Percentiles rank a stretch among this genome's conserved stretches.
phyloP scores from a whole-genome alignment of 805 yeast species.

The Pichia kluyveri region DNA sequence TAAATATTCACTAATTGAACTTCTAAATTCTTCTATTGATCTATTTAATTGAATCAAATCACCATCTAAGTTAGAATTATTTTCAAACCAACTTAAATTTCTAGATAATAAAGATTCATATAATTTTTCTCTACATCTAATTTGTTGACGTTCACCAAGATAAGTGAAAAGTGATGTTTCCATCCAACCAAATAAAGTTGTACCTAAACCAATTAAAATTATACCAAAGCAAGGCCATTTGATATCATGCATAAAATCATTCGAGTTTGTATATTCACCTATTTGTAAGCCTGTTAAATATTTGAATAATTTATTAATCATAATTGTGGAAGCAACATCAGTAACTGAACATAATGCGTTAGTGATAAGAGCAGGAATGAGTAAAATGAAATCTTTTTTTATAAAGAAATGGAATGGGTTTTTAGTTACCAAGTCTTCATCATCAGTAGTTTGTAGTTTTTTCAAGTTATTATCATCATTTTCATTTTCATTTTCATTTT shows the following conservation, averaged over 20 bases:
- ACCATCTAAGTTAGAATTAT: slow-evolving; percentile 49
- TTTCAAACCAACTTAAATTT: slow-evolving; percentile 57
- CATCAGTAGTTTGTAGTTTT: neutral
- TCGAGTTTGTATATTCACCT: slow-evolving; percentile 24
- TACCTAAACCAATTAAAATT: slow-evolving; percentile 37
- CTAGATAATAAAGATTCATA: slow-evolving; percentile 36
- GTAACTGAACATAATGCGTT: slow-evolving; percentile 45
- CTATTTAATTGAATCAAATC: slow-evolving; percentile 56
- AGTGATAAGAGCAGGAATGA: slow-evolving; percentile 12
- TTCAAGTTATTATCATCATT: neutral
- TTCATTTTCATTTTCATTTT: neutral
- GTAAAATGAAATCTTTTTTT: slow-evolving; percentile 17
- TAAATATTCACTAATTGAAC: slow-evolving; percentile 58
- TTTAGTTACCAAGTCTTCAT: neutral
- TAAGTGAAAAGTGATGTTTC: slow-evolving; percentile 55
- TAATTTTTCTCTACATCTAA: slow-evolving; percentile 41
- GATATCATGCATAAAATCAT: slow-evolving; percentile 29
- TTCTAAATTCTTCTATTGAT: slow-evolving; percentile 64
- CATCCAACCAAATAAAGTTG: slow-evolving; percentile 39
- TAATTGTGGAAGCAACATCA: slow-evolving; percentile 51
- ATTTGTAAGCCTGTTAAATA: slow-evolving; percentile 27
- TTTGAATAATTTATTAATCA: slow-evolving; percentile 59
- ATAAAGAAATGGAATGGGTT: slow-evolving; percentile 21
- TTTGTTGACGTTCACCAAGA: slow-evolving; percentile 65
- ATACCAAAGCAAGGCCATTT: slow-evolving; percentile 29